A percentile compares a stretch with the other conserved stretches of the same genome.
phyloP scores from a whole-genome alignment of 2,329 filamentous ascomycete species.

The Cordyceps cicadae region DNA sequence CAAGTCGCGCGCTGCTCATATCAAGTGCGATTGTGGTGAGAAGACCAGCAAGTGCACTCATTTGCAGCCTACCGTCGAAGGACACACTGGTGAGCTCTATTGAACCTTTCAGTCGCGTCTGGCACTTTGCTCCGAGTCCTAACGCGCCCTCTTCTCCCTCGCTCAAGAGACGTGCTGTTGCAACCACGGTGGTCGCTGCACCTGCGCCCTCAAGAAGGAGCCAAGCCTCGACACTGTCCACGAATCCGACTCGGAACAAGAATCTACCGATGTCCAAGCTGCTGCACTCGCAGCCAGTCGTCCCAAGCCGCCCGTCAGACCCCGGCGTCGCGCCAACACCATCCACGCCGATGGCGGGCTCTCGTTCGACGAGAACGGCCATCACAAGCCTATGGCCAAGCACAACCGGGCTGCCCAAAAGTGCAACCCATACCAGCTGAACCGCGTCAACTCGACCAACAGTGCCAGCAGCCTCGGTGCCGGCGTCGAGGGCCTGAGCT shows the following conservation, averaged over 20 bases:
- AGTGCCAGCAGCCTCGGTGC: constrained; percentile 41
- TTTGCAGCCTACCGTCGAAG: constrained; percentile 47
- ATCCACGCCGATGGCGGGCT: constrained; percentile 52
- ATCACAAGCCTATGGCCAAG: constrained; percentile 55
- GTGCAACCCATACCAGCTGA: constrained; percentile 53
- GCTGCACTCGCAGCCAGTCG: constrained; percentile 22
- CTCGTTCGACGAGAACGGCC: constrained; percentile 54
- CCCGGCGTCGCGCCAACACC: constrained; percentile 51
- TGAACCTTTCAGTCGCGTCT: neutral
- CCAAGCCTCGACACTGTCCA: constrained; percentile 51
- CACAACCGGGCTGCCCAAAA: constrained; percentile 54
- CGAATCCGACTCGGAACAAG: constrained; percentile 52
- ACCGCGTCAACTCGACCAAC: constrained; percentile 50
- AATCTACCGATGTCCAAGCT: constrained; percentile 23
- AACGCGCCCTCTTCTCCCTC: constrained; percentile 12
- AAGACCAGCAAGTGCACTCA: constrained; percentile 68
- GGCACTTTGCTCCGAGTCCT: neutral
- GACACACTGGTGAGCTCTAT: constrained; percentile 47
- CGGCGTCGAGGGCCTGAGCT: constrained; percentile 33
- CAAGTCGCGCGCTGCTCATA: constrained; percentile 89
- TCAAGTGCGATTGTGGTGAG: constrained; percentile 95
- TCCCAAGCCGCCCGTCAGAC: constrained; percentile 35
- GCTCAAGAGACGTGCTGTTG: constrained; percentile 58
- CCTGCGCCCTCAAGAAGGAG: constrained; percentile 57
- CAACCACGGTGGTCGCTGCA: constrained; percentile 60